These are phyloP conservation scores for Schizochytrium sp. DNA, from an alignment of 108 stramenopile species.

Conservation along the genomic window DNA sequence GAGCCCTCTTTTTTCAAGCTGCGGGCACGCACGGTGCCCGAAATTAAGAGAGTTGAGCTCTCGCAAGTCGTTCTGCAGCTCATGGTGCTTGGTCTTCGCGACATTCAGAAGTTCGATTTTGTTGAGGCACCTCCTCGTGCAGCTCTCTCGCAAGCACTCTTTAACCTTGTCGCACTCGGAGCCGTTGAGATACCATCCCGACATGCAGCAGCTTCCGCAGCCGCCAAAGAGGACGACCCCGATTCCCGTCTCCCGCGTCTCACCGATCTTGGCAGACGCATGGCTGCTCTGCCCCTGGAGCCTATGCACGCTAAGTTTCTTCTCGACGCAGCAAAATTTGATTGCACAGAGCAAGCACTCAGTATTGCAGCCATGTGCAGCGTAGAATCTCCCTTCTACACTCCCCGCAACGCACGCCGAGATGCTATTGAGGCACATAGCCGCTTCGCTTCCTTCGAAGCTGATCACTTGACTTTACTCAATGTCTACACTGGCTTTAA, in stretches of 20 bases:
- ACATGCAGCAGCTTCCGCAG: slow-evolving; percentile 1
- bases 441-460: slow-evolving; percentile 41
- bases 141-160: slow-evolving; percentile 70
- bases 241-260: slow-evolving; percentile 62
- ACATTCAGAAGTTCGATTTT: slow-evolving; percentile 83
- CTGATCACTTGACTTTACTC: slow-evolving; percentile 49
- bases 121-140: slow-evolving; percentile 76
- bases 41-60: slow-evolving; percentile 87
- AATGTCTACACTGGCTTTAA: slow-evolving; percentile 15
- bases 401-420: not conserved
- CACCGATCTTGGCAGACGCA: slow-evolving; percentile 65
- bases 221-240: not conserved
- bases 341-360: slow-evolving; percentile 35
- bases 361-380: slow-evolving; percentile 29
- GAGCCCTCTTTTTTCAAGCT: slow-evolving; percentile 76
- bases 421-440: slow-evolving; percentile 37
- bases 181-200: slow-evolving; percentile 66
- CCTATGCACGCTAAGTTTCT: slow-evolving; percentile 54
- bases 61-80: slow-evolving; percentile 89
- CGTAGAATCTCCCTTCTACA: slow-evolving; percentile 37
- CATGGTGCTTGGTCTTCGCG: slow-evolving; percentile 90
- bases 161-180: slow-evolving; percentile 68
- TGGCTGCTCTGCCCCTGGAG: slow-evolving; percentile 64
- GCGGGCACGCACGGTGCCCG: slow-evolving; percentile 81
- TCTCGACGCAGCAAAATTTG: not conserved